Evolutionary conservation across 352 stramenopile genomes (phyloP), one percentile per base, ranked within the genome.

Genomic region (Globisporangium viniferum): DNA sequence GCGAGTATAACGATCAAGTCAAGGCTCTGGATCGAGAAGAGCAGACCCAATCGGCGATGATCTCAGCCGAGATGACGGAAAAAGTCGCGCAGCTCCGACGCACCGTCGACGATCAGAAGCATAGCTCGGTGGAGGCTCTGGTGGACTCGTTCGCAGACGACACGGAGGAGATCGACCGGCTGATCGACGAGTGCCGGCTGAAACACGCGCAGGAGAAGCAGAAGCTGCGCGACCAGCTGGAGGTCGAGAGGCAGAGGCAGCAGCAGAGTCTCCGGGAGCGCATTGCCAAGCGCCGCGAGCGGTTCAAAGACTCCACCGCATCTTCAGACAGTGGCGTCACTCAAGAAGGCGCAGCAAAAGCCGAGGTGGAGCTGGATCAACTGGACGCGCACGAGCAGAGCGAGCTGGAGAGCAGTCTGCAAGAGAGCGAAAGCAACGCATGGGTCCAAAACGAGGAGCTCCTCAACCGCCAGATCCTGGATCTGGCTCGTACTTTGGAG

Each of bases 241-340:
- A 75, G 35, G 54, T 69, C 12, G 75, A 85, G 24, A 72, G 77
- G 4, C 67, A 67, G 2, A 73, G 71, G 5, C 73, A 82, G 41
- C 68, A 81, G 33, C 66, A 72, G 14, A 35, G 68, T n/a, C 67
- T 85, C 0, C 56, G 64, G 12, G 62, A 82, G 5, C 62, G 77
- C 5, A 70, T 80, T 18, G 56, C 55, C 5, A 69, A 76, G 62
- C 69, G 75, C 0, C 67, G 73, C 64, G 48, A 64, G 60, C 49
- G 24, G n/a, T 31, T 64, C 18, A 27, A 20, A 24, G 36, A 46
- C 8, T n/a, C 6, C 9, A 29, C 5, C 2, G 24, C 15, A 6
- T 61, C 55, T 46, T 20, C 29, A 10, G 59, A 29, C 5, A 27
- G 1, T 51, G 36, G 14, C 41, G 51, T 22, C 6, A 35, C 0